Evolutionary conservation across 208 protist genomes (phyloP), one percentile per base, ranked within the genome.

Genomic region (Trypanosoma boissoni): DNA sequence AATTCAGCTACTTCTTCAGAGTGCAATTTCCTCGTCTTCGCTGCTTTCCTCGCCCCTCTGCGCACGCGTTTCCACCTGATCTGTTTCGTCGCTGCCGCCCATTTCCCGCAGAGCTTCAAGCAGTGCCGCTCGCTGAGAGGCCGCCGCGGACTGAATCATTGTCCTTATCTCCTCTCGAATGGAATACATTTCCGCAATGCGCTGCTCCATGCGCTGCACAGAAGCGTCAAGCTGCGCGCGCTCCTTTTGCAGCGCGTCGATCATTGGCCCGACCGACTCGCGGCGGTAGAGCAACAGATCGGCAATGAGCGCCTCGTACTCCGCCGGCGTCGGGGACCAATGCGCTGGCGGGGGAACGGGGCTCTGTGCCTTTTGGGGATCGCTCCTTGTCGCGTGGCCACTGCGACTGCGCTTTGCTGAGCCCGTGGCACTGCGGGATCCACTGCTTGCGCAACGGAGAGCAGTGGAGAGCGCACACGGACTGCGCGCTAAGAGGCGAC

Each of bases 201-300:
- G 72, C 12, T 43, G 34, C 26, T 95, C 85, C n/a, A 95, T 65
- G 29, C 63, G 53, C 24, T 55, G 42, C 37, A 86, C 54, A 18
- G 73, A 67, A 29, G 32, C 37, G 29, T 87, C 74, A 37, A 92
- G 63, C 16, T 67, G 44, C 10, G 42, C 44, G 23, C 88, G 69
- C 62, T 95, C 88, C 10, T 72, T 63, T 23, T 41, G 41, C 3
- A 95, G 68, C 6, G 80, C 83, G 12, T 23, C 51, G 4, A 95
- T 56, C 14, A 95, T 68, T 4, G 85, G 74, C 16, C 52, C 34
- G 10, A 95, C 21, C n/a, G 85, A 81, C 28, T 92, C 84, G 10
- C 59, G 58, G 1, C 88, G 76, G 65, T 90, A 92, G 6, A 95
- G 72, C 18, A 92, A 52, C 6, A 95, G 59, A 49, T 95, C 78